phyloP scores from a whole-genome alignment of 441 rosid species.

The Hura crepitans region DNA sequence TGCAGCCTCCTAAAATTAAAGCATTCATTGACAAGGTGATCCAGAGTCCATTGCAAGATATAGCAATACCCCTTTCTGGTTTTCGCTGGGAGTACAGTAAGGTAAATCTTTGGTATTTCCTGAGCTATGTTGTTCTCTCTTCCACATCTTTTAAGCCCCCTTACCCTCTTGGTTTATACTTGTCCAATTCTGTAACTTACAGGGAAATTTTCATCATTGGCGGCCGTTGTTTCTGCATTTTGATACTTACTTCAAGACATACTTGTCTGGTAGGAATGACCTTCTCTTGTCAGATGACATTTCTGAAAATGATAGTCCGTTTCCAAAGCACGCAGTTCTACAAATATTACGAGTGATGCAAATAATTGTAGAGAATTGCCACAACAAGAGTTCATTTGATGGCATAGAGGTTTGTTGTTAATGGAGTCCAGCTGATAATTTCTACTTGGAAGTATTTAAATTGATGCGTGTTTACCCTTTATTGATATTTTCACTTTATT shows the following conservation, averaged over 20 bases:
- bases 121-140: not conserved
- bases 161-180: conserved; percentile 15
- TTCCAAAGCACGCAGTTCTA: conserved; percentile 78
- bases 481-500: not conserved
- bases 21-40: conserved; percentile 90
- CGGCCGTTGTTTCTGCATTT: conserved; percentile 92
- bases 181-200: conserved; percentile 33
- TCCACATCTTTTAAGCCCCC: not conserved
- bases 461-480: not conserved
- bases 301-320: conserved; percentile 62
- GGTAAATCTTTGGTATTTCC: conserved; percentile 37
- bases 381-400: conserved; percentile 85
- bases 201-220: conserved; percentile 99
- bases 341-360: conserved; percentile 92
- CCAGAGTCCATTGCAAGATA: conserved; percentile 92
- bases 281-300: conserved; percentile 67
- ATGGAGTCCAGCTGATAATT: not conserved
- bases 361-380: conserved; percentile 87
- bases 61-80: conserved; percentile 96
- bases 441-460: not conserved
- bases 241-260: conserved; percentile 85
- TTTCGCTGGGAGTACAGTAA: conserved; percentile 91
- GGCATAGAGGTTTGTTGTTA: conserved; percentile 76
- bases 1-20: conserved; percentile 91
- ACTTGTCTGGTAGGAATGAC: conserved; percentile 76